phyloP scores from a whole-genome alignment of 345 rosid species.

The Citrus glauca region DNA sequence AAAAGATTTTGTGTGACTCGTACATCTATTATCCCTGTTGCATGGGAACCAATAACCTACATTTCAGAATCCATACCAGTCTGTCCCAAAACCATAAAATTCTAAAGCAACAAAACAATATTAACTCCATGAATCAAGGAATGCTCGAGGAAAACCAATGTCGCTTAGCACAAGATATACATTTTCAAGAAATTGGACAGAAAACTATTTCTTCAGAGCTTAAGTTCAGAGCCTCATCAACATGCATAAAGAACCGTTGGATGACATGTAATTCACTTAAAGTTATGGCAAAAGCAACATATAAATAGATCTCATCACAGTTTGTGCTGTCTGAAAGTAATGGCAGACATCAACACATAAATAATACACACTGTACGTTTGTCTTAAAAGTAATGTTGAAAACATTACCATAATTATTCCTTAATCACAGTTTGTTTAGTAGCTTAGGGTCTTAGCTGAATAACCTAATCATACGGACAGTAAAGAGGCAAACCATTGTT shows the following conservation, averaged over 20 bases:
- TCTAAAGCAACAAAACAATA: not conserved
- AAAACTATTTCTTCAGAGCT: not conserved
- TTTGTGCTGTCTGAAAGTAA: not conserved
- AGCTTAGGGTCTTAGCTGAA: not conserved
- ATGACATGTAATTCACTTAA: not conserved
- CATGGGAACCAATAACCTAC: not conserved
- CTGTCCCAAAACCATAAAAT: not conserved
- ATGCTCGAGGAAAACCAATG: not conserved
- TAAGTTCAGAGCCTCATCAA: not conserved
- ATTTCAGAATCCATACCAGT: not conserved
- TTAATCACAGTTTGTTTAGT: not conserved
- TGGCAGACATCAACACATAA: not conserved
- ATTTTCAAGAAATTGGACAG: not conserved
- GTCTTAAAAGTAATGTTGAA: not conserved
- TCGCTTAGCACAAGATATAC: not conserved
- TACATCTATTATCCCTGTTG: not conserved
- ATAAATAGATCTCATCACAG: not conserved
- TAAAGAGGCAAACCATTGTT: not conserved
- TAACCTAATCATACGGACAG: not conserved
- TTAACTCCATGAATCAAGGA: not conserved
- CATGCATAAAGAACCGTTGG: not conserved
- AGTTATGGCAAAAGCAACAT: not conserved
- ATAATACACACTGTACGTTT: not conserved
- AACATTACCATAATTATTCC: not conserved
- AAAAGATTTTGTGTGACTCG: not conserved